Evolutionary conservation across 345 rosid species (phyloP).

Genomic region (Pseudoturritis turrita): DNA sequence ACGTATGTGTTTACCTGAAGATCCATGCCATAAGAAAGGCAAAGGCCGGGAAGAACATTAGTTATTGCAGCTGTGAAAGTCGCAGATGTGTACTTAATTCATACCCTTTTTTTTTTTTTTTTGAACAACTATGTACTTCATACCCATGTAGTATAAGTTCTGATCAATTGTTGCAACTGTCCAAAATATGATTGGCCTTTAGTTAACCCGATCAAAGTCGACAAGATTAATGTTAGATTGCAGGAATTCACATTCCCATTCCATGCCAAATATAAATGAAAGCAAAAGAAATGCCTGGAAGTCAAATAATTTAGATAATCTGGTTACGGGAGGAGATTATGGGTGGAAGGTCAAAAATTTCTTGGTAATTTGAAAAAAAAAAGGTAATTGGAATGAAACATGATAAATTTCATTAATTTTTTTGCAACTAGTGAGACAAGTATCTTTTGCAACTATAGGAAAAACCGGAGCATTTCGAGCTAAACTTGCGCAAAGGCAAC

Average conservation of each 20-base stretch:
- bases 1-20: slow-evolving; percentile 38
- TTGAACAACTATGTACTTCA: no score
- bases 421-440: not conserved
- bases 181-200: not conserved
- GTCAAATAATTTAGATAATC: no score
- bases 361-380: not conserved
- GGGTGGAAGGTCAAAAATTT: no score
- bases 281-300: no score
- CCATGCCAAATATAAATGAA: not conserved
- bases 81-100: slow-evolving; percentile 83
- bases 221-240: not conserved
- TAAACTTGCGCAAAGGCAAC: not conserved
- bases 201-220: not conserved
- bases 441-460: not conserved
- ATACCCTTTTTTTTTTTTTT: no score
- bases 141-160: slow-evolving; percentile 59
- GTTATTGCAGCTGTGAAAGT: slow-evolving; percentile 74
- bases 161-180: slow-evolving; percentile 33
- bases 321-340: no score
- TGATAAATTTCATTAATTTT: not conserved
- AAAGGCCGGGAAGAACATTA: slow-evolving; percentile 80
- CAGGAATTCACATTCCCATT: not conserved
- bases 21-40: slow-evolving; percentile 87
- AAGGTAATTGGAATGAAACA: not conserved
- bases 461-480: not conserved